Evolutionary conservation across 805 yeast species (phyloP), one percentile per base, ranked within the genome.

Genomic region (Candida alai): DNA sequence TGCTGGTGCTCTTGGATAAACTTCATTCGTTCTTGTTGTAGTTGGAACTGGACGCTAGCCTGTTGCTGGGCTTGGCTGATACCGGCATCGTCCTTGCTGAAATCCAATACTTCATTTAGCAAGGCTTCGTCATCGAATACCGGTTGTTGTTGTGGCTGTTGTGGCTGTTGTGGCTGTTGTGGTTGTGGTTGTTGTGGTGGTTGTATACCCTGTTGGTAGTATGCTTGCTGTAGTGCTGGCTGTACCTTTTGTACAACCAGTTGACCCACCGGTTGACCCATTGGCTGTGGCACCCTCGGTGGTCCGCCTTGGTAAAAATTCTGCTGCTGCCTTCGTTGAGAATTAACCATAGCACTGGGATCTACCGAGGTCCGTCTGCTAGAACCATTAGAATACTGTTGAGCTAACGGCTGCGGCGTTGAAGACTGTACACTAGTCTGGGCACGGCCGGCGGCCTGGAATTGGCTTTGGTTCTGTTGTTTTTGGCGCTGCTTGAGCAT

Each of bases 1-100:
- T 30, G 30, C 10, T 34, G 35, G 20, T 40, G 43, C 26, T 40
- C 47, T 31, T 43, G 52, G 20, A 44, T 40, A 23, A 34, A 37
- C 38, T 45, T 44, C 24, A 44, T 21, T 24, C 49, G 31, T 26
- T 46, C 43, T 24, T 45, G 52, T 32, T 42, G 49, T 23, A 49
- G 15, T 21, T 47, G 42, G 24, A 41, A 32, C 34, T 40, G 52
- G 8, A 32, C 37, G 6, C n/a, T 14, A 12, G 8, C 8, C 24
- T 44, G 50, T 30, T 44, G 47, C 25, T 44, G 49, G 13, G 44
- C 29, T 2, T 31, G 34, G 16, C 30, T 13, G 14, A 17, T 3
- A 11, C 12, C 14, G 12, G 34, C 5, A 14, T 13, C 12, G 11
- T 31, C 35, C 9, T 12, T 31, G 14, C 15, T 18, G 18, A 24